phyloP scores from a whole-genome alignment of 768 basidiomycete species.

The Boletus patriciae region DNA sequence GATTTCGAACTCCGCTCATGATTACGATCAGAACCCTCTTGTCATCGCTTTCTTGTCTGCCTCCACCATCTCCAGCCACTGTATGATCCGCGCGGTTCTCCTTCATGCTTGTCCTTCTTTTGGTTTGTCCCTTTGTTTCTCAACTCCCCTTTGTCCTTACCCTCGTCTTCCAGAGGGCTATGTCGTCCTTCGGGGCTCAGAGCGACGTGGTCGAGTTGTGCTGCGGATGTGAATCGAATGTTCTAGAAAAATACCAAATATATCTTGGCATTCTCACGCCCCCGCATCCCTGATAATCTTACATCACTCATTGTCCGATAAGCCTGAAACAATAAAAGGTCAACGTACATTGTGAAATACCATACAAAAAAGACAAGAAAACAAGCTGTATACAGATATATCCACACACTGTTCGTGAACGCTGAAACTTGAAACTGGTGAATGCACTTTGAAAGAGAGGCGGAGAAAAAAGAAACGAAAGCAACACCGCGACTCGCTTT shows the following conservation, averaged over 20 bases:
- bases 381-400: constrained; percentile 1
- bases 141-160: not conserved
- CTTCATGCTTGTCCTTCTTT: not conserved
- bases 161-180: not conserved
- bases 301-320: not conserved
- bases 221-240: constrained; percentile 17
- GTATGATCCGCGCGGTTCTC: constrained; percentile 12
- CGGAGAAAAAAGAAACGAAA: not conserved
- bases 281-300: constrained; percentile 4
- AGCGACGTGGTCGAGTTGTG: not conserved
- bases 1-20: constrained; percentile 33
- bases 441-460: not conserved
- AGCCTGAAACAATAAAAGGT: not conserved
- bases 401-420: constrained; percentile 1
- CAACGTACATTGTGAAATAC: constrained; percentile 3
- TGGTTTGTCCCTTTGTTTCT: not conserved
- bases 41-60: constrained; percentile 22
- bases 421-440: not conserved
- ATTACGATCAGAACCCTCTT: constrained; percentile 16
- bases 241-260: constrained; percentile 29
- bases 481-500: not conserved
- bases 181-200: not conserved
- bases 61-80: constrained; percentile 20
- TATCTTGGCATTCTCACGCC: constrained; percentile 17
- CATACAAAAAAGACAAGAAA: constrained; percentile 2